Percentiles rank a stretch among this genome's conserved stretches.
phyloP scores from a whole-genome alignment of 2,329 filamentous ascomycete species.

The Ampelomyces quisqualis region DNA sequence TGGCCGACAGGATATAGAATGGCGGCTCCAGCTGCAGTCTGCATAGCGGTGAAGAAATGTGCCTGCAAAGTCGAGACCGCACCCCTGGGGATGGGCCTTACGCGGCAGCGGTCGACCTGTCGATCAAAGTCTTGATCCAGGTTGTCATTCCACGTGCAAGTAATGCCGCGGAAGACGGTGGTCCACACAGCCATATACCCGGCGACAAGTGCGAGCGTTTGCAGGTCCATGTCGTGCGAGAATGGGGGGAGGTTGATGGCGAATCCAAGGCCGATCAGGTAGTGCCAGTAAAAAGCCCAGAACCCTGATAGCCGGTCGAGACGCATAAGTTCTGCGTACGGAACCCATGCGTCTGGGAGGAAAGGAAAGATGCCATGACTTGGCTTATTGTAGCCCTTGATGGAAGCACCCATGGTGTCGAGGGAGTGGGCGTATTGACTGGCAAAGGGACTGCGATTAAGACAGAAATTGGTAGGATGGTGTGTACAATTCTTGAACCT shows the following conservation, averaged over 20 bases:
- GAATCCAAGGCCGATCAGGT: conserved; percentile 2
- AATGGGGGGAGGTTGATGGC: conserved; percentile 2
- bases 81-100: conserved; percentile 42
- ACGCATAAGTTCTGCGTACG: conserved; percentile 3
- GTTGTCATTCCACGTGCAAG: conserved; percentile 55
- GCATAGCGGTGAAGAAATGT: conserved; percentile 43
- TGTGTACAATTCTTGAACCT: neutral
- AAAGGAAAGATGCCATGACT: conserved; percentile 2
- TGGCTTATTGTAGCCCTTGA: conserved; percentile 2
- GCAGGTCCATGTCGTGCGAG: neutral
- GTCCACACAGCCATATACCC: conserved; percentile 1
- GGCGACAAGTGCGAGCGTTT: neutral
- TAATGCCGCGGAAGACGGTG: conserved; percentile 35
- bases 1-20: conserved; percentile 42
- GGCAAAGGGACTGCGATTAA: neutral
- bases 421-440: neutral
- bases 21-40: conserved; percentile 9
- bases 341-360: conserved; percentile 3
- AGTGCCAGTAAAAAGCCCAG: conserved; percentile 3
- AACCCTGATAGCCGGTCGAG: conserved; percentile 1
- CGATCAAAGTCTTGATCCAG: conserved; percentile 57
- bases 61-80: conserved; percentile 49
- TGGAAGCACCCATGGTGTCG: neutral
- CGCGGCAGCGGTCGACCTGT: conserved; percentile 33
- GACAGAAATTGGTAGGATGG: neutral